Evolutionary conservation across 257 asterid genomes (phyloP).

Genomic region (Solanum tarapatanum): DNA sequence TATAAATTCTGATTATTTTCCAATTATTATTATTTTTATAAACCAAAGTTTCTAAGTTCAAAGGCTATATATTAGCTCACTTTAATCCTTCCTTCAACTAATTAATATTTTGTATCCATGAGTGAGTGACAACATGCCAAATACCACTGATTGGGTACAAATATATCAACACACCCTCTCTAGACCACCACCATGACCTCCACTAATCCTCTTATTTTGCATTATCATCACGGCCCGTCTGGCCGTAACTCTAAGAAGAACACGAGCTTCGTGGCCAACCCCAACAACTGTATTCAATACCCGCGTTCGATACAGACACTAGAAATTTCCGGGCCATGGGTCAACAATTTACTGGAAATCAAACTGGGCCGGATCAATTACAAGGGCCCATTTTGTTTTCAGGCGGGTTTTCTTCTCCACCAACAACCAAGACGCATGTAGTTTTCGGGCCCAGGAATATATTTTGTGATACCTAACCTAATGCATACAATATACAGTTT

Average conservation of each 20-base stretch:
- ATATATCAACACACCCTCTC: conserved; percentile 6
- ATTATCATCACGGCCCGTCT: conserved; percentile 11
- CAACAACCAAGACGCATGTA: too few species aligned
- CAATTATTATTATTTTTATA: background rate
- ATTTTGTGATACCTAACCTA: background rate
- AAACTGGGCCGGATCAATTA: background rate
- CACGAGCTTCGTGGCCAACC: conserved; percentile 36
- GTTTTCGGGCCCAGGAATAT: background rate
- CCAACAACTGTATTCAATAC: conserved; percentile 52
- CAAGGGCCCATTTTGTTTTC: background rate
- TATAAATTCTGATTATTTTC: background rate
- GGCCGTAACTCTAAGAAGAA: conserved; percentile 32
- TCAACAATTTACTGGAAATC: conserved; percentile 36
- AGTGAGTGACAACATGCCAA: conserved; percentile 3
- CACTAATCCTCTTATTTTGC: background rate
- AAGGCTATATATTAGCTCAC: background rate
- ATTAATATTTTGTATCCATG: background rate
- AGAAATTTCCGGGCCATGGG: conserved; percentile 52
- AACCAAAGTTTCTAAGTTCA: background rate
- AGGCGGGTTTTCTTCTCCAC: too few species aligned
- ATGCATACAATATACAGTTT: background rate
- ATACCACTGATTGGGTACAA: conserved; percentile 7
- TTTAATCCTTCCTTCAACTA: background rate
- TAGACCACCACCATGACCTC: background rate
- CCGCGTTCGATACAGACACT: conserved; percentile 10